phyloP scores from a whole-genome alignment of 371 early-diverging fungal genomes.

The Chytridium lagenaria region DNA sequence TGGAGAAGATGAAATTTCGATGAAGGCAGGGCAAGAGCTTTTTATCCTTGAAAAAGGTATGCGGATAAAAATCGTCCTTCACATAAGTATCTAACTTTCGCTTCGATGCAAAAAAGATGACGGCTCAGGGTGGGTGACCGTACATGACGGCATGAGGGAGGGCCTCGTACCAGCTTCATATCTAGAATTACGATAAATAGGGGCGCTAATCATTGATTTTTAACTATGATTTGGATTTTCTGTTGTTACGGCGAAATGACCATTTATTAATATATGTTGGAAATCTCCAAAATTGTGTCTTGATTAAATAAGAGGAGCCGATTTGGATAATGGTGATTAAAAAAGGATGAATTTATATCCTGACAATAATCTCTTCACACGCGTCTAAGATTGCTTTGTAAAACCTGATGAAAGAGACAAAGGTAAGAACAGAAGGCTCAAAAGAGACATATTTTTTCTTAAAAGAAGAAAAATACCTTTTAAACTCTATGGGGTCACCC shows the following conservation, averaged over 20 bases:
- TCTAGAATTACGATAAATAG: not conserved
- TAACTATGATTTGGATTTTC: too few species aligned
- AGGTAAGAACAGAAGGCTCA: too few species aligned
- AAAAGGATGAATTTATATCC: not conserved
- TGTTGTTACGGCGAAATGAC: too few species aligned
- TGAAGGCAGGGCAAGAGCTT: slow-evolving; percentile 42
- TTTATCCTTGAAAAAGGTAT: slow-evolving; percentile 44
- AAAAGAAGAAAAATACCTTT: slow-evolving; percentile 36
- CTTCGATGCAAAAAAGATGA: slow-evolving; percentile 37
- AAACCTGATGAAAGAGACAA: slow-evolving; percentile 34
- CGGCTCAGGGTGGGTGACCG: slow-evolving; percentile 51
- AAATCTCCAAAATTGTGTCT: too few species aligned
- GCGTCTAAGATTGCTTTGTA: slow-evolving; percentile 24
- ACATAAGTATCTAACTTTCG: not conserved
- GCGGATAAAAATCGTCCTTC: too few species aligned
- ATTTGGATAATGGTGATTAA: too few species aligned
- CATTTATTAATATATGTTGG: too few species aligned
- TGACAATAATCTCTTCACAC: slow-evolving; percentile 23
- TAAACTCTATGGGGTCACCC: slow-evolving; percentile 56
- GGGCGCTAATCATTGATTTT: too few species aligned
- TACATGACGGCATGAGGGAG: slow-evolving; percentile 35
- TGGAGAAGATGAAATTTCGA: slow-evolving; percentile 44
- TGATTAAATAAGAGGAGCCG: too few species aligned
- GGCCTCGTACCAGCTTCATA: slow-evolving; percentile 41
- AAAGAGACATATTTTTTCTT: too few species aligned